Conservation (phyloP, 2,329 filamentous ascomycete genomes). For the Beauveria pseudobassiana region DNA sequence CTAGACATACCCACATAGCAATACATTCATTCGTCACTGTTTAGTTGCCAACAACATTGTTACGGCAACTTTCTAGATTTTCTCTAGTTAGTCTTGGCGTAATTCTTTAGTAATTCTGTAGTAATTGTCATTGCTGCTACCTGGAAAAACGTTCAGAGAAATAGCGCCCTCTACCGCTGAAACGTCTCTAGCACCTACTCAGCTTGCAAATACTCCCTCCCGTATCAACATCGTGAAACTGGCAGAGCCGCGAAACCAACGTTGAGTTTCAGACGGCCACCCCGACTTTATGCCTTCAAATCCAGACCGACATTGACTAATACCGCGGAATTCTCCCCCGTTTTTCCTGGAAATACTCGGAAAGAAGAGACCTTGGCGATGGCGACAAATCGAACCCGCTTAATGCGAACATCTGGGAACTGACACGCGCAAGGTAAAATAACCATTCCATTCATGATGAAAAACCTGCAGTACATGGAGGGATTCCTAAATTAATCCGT, state of each 20-base stretch:
- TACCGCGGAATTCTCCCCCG: background rate
- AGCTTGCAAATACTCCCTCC: background rate
- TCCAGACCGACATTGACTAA: background rate
- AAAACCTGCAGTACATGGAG: conserved; percentile 6
- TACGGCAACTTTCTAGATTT: too few species aligned
- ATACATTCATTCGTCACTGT: background rate
- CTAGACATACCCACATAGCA: background rate
- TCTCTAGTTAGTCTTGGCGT: background rate
- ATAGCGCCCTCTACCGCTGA: background rate
- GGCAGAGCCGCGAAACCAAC: background rate
- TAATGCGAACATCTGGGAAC: background rate
- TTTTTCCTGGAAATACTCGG: background rate
- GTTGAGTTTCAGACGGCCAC: conserved; percentile 1
- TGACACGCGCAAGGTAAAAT: background rate
- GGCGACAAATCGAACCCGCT: background rate
- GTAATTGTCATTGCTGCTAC: background rate
- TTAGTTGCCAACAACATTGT: background rate
- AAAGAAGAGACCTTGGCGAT: too few species aligned
- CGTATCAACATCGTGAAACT: background rate
- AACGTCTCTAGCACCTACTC: background rate
- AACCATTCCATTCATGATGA: conserved; percentile 9
- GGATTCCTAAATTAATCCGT: background rate
- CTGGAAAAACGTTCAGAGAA: background rate
- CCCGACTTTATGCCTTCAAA: background rate
- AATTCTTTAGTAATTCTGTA: background rate